phyloP scores from a whole-genome alignment of 768 basidiomycete species.

The Suillus fuscotomentosus region DNA sequence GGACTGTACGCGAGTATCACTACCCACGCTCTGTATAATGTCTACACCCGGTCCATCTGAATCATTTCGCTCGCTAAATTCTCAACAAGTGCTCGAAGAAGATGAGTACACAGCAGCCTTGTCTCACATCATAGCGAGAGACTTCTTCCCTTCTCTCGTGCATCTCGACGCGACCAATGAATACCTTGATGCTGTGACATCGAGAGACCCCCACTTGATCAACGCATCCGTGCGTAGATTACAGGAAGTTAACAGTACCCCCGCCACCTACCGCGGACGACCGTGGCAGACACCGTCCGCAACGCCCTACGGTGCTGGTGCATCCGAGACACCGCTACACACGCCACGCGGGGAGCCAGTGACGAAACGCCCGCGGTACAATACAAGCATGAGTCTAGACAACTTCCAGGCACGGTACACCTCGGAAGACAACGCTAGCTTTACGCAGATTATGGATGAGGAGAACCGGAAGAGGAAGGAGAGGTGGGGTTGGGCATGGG shows the following conservation, averaged over 20 bases:
- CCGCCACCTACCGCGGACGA: conserved; percentile 35
- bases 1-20: neutral
- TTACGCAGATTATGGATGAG: conserved; percentile 86
- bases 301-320: conserved; percentile 62
- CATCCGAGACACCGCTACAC: conserved; percentile 66
- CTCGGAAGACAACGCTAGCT: conserved; percentile 97
- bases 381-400: conserved; percentile 70
- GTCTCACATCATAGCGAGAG: conserved; percentile 90
- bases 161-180: conserved; percentile 87
- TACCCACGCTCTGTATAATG: conserved; percentile 18
- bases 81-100: conserved; percentile 78
- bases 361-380: conserved; percentile 57
- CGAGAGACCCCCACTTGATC: conserved; percentile 77
- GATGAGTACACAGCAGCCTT: conserved; percentile 93
- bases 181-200: conserved; percentile 77
- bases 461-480: conserved; percentile 85
- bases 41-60: conserved; percentile 28
- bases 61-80: conserved; percentile 60
- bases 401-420: conserved; percentile 90
- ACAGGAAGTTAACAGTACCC: conserved; percentile 59
- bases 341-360: conserved; percentile 44
- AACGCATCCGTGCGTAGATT: conserved; percentile 72
- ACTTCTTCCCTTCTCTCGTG: conserved; percentile 95
- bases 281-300: conserved; percentile 49
- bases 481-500: conserved; percentile 91